Evolutionary conservation across 176 grass and related monocot species (phyloP).

Genomic region (Rhynchospora pubera): DNA sequence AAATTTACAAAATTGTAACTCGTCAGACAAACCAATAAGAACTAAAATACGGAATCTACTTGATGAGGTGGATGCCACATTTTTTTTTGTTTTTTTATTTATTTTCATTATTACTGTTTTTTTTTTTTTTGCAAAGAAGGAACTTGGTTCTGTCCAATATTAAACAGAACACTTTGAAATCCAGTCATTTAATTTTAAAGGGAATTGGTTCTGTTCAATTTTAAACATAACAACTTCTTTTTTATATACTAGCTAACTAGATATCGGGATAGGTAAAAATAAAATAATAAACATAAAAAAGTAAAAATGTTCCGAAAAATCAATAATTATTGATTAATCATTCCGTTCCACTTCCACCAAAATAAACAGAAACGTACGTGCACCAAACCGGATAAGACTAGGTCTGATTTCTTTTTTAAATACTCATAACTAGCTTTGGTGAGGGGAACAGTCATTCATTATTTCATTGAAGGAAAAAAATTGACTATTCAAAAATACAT

Average conservation of each 20-base stretch:
- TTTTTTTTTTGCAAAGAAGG: no score
- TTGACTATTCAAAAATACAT: not conserved
- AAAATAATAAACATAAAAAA: no score
- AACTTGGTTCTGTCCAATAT: no score
- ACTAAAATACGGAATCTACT: no score
- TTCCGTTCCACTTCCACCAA: not conserved
- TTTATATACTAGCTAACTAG: not conserved
- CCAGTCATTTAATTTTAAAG: not conserved
- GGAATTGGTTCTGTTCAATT: not conserved
- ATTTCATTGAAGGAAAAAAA: not conserved
- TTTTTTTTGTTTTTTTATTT: no score
- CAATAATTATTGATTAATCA: not conserved
- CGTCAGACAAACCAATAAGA: no score
- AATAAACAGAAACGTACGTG: not conserved
- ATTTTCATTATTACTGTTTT: no score
- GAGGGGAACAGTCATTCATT: not conserved
- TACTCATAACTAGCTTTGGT: not conserved
- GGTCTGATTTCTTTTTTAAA: not conserved
- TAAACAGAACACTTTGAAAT: not conserved
- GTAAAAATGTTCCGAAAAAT: no score
- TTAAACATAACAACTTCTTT: not conserved
- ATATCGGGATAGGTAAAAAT: no score
- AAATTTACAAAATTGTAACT: no score
- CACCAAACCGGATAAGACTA: not conserved
- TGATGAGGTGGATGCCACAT: no score